These are phyloP conservation scores for Neotropicomus parvogracilis DNA, from an alignment of 1,284 basidiomycete species.

Conservation along the genomic window DNA sequence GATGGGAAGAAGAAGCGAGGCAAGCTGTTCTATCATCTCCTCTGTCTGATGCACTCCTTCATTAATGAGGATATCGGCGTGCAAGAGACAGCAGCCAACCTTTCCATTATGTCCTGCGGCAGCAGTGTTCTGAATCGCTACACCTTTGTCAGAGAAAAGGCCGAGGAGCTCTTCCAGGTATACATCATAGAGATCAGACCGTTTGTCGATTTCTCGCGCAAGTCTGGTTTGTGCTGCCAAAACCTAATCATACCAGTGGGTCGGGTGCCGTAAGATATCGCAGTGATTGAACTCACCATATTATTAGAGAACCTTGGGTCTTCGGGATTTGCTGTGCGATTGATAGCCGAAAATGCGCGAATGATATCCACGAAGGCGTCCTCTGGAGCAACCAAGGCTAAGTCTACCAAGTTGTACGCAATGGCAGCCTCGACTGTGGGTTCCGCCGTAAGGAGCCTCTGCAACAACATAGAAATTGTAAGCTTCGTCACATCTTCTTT, in stretches of 20 bases:
- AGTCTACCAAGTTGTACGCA: conserved; percentile 86
- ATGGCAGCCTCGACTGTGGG: conserved; percentile 87
- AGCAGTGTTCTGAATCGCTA: conserved; percentile 81
- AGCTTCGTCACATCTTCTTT: conserved; percentile 82
- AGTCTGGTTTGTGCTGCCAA: conserved; percentile 86
- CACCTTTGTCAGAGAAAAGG: conserved; percentile 88
- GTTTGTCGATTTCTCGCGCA: conserved; percentile 69
- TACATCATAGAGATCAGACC: conserved; percentile 72
- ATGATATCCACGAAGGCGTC: conserved; percentile 84
- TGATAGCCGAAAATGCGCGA: conserved; percentile 82
- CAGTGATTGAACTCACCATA: conserved; percentile 47
- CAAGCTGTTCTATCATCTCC: conserved; percentile 81
- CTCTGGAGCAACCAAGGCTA: conserved; percentile 78
- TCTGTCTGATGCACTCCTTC: conserved; percentile 52
- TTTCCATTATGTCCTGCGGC: conserved; percentile 62
- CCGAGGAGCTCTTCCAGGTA: conserved; percentile 86
- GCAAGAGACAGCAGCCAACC: conserved; percentile 37
- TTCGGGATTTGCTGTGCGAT: conserved; percentile 78
- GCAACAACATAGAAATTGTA: conserved; percentile 89
- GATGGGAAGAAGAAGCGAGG: conserved; percentile 84
- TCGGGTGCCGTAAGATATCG: neutral
- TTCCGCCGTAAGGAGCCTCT: conserved; percentile 81
- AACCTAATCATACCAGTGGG: conserved; percentile 43
- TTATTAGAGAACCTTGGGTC: conserved; percentile 84
- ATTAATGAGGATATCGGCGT: conserved; percentile 4